Evolutionary conservation across 2,329 filamentous ascomycete species (phyloP), one percentile per base, ranked within the genome.

Genomic region (Botryotinia globosa): DNA sequence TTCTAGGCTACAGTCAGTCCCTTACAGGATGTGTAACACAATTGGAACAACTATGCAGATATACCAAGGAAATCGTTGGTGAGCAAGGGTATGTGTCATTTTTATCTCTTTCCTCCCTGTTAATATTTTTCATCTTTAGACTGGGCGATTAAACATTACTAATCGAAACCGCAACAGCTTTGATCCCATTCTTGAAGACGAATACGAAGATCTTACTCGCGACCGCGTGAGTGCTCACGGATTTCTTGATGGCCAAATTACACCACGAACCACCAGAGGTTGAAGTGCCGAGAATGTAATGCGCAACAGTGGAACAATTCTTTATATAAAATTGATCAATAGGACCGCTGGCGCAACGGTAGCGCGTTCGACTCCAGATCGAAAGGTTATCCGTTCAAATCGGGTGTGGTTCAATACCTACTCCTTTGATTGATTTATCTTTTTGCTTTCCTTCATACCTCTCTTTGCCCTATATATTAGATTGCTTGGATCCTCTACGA

Each of bases 11-110:
- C 77, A 85, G 85, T 72, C 84, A 87, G 75, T 86, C 85, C 74
- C 80, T 87, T 64, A 87, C 85, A 10, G 85, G 85, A 5, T 87
- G 76, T 74, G 88, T 79, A 84, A 83, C 85, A 67, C 85, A 89
- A 75, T 78, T 89, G 3, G 85, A 87, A 75, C 83, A 85, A 73
- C 78, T 90, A 64, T 85, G 88, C 77, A 85, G 82, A 74, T 88
- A 85, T 73, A 88, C 86, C 3, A 89, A 88, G 79, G 83, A 85
- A 64, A 87, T 89, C 75, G 85, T 87, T 48, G 87, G 88, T 22
- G 87, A 89, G 78, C 84, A 85, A 76, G 83, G 84, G 77, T 80
- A 61, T 58, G 76, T 74, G 67, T 25, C 25, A 20, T 58, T 64
- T 7, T 54, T n/a, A 32, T n/a, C 29, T 56, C 37, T 56, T 48